Conservation (phyloP, 768 basidiomycete genomes). For the Psilocybe azurescens region DNA sequence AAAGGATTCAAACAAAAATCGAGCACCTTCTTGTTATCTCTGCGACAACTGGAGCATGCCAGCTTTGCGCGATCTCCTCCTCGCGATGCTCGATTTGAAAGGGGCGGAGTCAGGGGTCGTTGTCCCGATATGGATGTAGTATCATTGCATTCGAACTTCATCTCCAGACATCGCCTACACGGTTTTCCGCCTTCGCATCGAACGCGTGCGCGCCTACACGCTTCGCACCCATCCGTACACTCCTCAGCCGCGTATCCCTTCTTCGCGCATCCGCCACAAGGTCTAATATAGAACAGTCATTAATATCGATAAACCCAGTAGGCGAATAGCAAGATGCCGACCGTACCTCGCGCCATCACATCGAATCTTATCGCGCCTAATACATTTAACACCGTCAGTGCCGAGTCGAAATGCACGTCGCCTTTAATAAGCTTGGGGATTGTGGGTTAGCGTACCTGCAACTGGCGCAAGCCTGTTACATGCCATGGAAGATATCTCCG, state of each 20-base stretch:
- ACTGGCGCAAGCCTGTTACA: constrained; percentile 57
- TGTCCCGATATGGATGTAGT: constrained; percentile 34
- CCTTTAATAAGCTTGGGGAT: background rate
- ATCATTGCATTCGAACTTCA: constrained; percentile 56
- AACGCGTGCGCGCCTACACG: constrained; percentile 61
- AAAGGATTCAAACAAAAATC: constrained; percentile 1
- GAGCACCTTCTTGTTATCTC: constrained; percentile 68
- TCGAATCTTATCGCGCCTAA: constrained; percentile 65
- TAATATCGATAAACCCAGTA: constrained; percentile 2
- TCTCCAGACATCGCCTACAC: constrained; percentile 58
- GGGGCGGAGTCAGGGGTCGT: constrained; percentile 18
- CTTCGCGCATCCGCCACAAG: constrained; percentile 63
- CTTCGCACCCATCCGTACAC: constrained; percentile 67
- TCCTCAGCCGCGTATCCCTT: constrained; percentile 56
- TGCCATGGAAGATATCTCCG: constrained; percentile 1
- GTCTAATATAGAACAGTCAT: constrained; percentile 36
- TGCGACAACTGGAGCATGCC: constrained; percentile 64
- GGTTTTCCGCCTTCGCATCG: constrained; percentile 55
- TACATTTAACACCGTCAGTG: background rate
- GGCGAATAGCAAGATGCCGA: background rate
- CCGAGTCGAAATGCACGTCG: constrained; percentile 2
- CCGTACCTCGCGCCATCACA: constrained; percentile 59
- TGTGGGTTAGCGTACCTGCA: constrained; percentile 48
- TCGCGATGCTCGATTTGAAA: constrained; percentile 24
- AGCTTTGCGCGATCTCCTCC: constrained; percentile 57